phyloP scores from a whole-genome alignment of 306 rosid genomes.

The Fagus sylvatica region DNA sequence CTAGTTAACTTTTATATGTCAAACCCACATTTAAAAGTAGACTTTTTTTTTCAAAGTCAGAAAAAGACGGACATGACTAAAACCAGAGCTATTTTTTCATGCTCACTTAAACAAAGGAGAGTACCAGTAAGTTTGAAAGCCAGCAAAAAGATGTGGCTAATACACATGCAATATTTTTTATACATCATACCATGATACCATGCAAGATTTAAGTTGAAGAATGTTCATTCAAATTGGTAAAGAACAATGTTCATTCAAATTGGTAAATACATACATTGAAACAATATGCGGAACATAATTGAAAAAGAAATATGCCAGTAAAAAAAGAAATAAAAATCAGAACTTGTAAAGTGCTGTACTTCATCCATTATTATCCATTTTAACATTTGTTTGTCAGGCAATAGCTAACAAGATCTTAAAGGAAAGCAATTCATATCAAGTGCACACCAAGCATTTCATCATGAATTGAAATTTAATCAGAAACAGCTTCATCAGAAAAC shows the following conservation, averaged over 20 bases:
- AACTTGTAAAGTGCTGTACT: background rate
- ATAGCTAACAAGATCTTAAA: background rate
- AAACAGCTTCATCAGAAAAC: background rate
- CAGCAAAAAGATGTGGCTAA: background rate
- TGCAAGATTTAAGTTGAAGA: conserved; percentile 13
- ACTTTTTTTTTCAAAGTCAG: background rate
- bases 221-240: too few relatives aligned
- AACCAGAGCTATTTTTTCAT: background rate
- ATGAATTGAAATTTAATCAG: too few relatives aligned
- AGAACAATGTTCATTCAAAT: too few relatives aligned
- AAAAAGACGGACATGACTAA: background rate
- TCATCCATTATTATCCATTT: background rate
- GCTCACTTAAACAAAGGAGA: background rate
- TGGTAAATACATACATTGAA: too few relatives aligned
- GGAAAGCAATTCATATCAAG: background rate
- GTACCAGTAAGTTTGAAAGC: background rate
- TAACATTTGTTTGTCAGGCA: background rate
- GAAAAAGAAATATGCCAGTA: background rate
- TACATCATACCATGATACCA: background rate
- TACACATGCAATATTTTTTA: background rate
- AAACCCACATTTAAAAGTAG: background rate
- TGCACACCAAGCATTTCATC: too few relatives aligned
- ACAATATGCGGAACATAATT: background rate
- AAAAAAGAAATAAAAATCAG: too few relatives aligned
- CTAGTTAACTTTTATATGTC: background rate